A percentile compares a stretch with the other conserved stretches of the same genome.
Evolutionary conservation across 331 rosid species (phyloP).

Genomic region (Malus hybrid): DNA sequence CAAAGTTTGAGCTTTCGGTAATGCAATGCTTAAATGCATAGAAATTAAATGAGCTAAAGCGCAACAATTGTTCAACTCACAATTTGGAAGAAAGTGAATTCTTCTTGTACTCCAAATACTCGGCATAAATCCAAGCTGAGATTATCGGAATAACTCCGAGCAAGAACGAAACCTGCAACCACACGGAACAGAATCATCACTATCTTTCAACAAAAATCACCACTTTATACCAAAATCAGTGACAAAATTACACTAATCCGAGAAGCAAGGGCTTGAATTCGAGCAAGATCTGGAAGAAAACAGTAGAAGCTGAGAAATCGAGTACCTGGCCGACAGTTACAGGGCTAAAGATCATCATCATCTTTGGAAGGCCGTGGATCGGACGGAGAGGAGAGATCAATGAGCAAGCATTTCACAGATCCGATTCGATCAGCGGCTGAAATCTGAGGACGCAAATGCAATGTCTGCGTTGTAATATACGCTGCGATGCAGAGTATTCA

Average conservation of each 20-base stretch:
- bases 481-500: neutral
- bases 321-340: slow-evolving; percentile 76
- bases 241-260: neutral
- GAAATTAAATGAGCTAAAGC: neutral
- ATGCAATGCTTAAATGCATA: neutral
- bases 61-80: slow-evolving; percentile 38
- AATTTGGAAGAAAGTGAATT: slow-evolving; percentile 44
- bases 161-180: slow-evolving; percentile 54
- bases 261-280: neutral
- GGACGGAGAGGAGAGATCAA: slow-evolving; percentile 9
- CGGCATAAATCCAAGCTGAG: slow-evolving; percentile 71
- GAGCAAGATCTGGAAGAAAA: slow-evolving; percentile 24
- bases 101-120: slow-evolving; percentile 66
- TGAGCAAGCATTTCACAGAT: slow-evolving; percentile 46
- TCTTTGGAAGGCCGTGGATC: slow-evolving; percentile 1
- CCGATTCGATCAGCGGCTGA: neutral
- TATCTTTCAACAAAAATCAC: neutral
- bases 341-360: slow-evolving; percentile 46
- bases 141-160: slow-evolving; percentile 59
- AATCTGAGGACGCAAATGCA: neutral
- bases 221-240: neutral
- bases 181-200: neutral
- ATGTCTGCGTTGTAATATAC: neutral
- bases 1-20: neutral
- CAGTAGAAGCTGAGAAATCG: neutral